A percentile compares a stretch with the other conserved stretches of the same genome.
Evolutionary conservation across 768 basidiomycete species (phyloP).

Genomic region (Antrodiella citrinella): DNA sequence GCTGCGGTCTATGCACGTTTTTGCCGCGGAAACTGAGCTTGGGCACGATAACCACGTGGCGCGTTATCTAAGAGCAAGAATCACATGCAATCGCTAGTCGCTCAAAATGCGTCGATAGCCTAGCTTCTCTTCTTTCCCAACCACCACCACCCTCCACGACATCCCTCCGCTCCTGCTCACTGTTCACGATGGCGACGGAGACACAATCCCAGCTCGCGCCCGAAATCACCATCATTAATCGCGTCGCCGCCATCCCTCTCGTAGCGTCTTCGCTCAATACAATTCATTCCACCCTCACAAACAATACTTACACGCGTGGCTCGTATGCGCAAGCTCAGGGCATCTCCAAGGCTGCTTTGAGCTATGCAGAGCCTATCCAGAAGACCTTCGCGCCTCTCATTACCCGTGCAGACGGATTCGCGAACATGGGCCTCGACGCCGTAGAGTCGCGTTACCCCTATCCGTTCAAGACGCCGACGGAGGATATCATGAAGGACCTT

Average conservation of each 20-base stretch:
- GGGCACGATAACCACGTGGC: not conserved
- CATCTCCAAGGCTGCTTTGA: conserved; percentile 33
- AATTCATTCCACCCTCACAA: conserved; percentile 50
- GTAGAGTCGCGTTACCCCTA: conserved; percentile 70
- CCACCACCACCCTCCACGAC: conserved; percentile 2
- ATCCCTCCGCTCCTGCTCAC: conserved; percentile 3
- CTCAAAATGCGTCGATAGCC: not conserved
- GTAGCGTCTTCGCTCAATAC: conserved; percentile 56
- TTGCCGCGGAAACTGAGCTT: too few species aligned
- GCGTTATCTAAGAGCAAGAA: not conserved
- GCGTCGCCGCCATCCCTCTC: conserved; percentile 68
- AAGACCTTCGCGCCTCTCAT: conserved; percentile 59
- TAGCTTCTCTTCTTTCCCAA: not conserved
- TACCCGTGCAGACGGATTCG: conserved; percentile 51
- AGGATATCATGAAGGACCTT: conserved; percentile 57
- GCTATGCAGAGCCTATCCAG: conserved; percentile 57
- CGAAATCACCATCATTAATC: conserved; percentile 52
- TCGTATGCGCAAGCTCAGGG: conserved; percentile 61
- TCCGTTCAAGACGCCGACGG: conserved; percentile 66
- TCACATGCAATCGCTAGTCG: not conserved
- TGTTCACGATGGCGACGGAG: conserved; percentile 30
- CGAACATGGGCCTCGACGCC: conserved; percentile 68
- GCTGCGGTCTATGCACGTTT: not conserved
- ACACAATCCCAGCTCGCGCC: conserved; percentile 30
- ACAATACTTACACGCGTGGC: conserved; percentile 52